Evolutionary conservation across 345 rosid species (phyloP), one percentile per base, ranked within the genome.

Genomic region (Syzygium jambos): DNA sequence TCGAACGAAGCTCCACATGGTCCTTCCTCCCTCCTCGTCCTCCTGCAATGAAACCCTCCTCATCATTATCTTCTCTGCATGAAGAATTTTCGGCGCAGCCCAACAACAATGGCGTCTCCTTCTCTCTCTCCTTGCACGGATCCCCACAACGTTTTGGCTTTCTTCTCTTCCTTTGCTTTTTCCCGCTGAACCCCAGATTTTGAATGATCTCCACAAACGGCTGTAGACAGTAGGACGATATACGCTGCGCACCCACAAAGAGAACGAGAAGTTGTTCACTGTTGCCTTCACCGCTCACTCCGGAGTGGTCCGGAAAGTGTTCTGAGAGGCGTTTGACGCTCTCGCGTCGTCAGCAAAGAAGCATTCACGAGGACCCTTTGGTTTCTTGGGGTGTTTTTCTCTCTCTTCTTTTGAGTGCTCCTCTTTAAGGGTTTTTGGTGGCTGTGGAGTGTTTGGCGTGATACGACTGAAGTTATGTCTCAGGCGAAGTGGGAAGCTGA

Each of bases 401-500:
- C 22, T 68, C 3, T 68, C 25, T 34, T 11, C 34, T n/a, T 55
- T 30, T 51, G 21, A 65, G 54, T 25, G 61, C 51, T 51, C 19
- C 57, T 46, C 30, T n/a, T 21, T 41, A 52, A 63, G 65, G 65
- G 68, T 55, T 63, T n/a, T 30, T 53, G 52, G 84, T 17, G 19
- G 23, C 23, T 73, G 80, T 21, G 19, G 29, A 51, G 87, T 49
- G 52, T 86, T 46, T 21, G 11, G 59, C 1, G 54, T 27, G 59
- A 14, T 57, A 25, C 85, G 61, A 63, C 34, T 87, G 10, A 51
- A 85, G 77, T 38, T 90, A 92, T 91, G 93, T 85, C 94, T 55
- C 91, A 65, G 65, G 84, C 87, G 52, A 91, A 84, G 88, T 91
- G 92, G 92, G 94, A 92, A 17, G 93, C 94, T 59, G 94, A 91